phyloP scores from a whole-genome alignment of 192 early-diverging fungal genomes.

The Coemansia sp. region DNA sequence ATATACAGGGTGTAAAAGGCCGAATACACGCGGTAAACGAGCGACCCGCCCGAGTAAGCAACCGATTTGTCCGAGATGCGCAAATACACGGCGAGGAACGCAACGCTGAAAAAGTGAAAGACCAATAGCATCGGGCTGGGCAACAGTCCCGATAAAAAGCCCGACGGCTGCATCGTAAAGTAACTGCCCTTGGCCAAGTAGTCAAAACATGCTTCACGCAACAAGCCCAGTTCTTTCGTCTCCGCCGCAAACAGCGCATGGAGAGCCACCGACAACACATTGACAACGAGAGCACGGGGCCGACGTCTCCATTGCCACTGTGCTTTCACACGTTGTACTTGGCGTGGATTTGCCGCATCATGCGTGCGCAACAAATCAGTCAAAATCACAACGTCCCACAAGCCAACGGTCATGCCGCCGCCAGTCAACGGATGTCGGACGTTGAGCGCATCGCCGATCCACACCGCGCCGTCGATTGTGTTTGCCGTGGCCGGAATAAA shows the following conservation, averaged over 20 bases:
- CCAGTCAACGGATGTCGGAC: conserved; percentile 95
- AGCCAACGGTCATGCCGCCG: conserved; percentile 95
- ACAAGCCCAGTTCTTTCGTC: conserved; percentile 60
- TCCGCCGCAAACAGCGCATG: conserved; percentile 87
- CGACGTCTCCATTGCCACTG: conserved; percentile 79
- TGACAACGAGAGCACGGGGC: conserved; percentile 71
- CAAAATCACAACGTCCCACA: conserved; percentile 86
- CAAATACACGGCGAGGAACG: conserved; percentile 53
- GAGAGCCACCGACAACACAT: conserved; percentile 90
- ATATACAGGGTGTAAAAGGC: conserved; percentile 57
- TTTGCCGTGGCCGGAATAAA: conserved; percentile 86
- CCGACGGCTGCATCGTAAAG: conserved; percentile 78
- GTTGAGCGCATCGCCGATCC: conserved; percentile 95
- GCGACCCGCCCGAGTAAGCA: conserved; percentile 21
- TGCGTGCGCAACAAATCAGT: conserved; percentile 48
- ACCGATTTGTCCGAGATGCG: conserved; percentile 20
- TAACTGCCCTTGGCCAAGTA: conserved; percentile 84
- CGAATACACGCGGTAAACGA: conserved; percentile 20
- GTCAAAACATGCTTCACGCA: conserved; percentile 84
- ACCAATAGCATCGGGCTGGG: conserved; percentile 74
- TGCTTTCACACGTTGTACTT: conserved; percentile 43
- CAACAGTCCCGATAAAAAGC: conserved; percentile 80
- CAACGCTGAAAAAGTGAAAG: conserved; percentile 92
- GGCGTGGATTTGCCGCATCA: too few species aligned
- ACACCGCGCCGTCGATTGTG: conserved; percentile 67